Evolutionary conservation across 1,284 basidiomycete genomes (phyloP), one percentile per base, ranked within the genome.

Genomic region (Ustanciosporium gigantosporum): DNA sequence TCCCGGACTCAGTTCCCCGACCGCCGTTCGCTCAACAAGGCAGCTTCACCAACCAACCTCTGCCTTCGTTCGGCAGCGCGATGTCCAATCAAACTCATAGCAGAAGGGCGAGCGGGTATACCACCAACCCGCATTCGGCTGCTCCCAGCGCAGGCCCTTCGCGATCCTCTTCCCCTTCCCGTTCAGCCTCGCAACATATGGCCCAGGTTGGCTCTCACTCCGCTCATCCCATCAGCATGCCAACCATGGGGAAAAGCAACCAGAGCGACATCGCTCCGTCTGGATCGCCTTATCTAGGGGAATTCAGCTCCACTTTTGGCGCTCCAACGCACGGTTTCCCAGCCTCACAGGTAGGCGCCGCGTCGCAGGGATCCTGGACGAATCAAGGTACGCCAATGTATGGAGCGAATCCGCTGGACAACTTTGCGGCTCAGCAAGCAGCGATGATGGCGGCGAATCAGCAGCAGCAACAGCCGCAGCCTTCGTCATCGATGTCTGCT

Each of bases 111-210:
- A 65, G 61, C 36, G 61, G 46, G 9, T 55, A 65, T 22, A 27
- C 49, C n/a, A 50, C 55, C 31, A 55, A 51, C 15, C 56, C 61
- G 15, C 61, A 55, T 19, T 65, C 61, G 9, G 50, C 55, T 25
- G 61, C 55, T 5, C 50, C 61, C 9, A 65, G 55, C 31, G 61
- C 61, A 0, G 61, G 61, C 14, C 55, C 61, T 13, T 65, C 61
- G 5, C 46, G 61, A 2, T 52, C 61, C 20, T 53, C 61, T 5
- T 59, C 61, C 8, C 61, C 61, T 14, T 46, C 53, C 7, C 49
- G 60, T 31, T 41, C 34, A 14, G 41, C n/a, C 6, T 9, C 32
- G 20, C 6, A 22, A 9, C 36, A 23, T 9, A 35, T 19, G 32
- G 14, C 9, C 14, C 32, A 35, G 8, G 11, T 22, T 16, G 20